Evolutionary conservation across 2,329 filamentous ascomycete genomes (phyloP).

Genomic region (Paraconiothyrium brasiliense): DNA sequence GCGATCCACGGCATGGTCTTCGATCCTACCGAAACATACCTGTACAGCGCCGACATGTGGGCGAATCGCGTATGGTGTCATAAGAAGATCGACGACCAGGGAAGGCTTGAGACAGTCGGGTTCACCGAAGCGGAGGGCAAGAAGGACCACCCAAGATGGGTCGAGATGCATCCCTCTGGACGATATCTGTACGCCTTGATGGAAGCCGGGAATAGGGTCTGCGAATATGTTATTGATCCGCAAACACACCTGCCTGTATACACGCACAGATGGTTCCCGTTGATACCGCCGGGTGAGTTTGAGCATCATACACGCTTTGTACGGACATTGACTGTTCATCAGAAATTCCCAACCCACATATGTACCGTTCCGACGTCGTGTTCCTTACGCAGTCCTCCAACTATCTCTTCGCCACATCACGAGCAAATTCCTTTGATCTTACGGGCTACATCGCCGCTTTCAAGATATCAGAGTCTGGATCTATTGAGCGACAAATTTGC

Average conservation of each 20-base stretch:
- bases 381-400: constrained; percentile 72
- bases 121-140: constrained; percentile 74
- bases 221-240: constrained; percentile 82
- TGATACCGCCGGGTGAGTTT: constrained; percentile 79
- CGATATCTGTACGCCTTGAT: constrained; percentile 86
- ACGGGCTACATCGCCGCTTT: constrained; percentile 88
- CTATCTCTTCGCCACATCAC: constrained; percentile 86
- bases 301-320: background rate
- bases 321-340: constrained; percentile 1
- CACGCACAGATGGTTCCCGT: constrained; percentile 77
- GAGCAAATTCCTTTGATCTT: constrained; percentile 77
- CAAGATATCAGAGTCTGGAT: constrained; percentile 72
- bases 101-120: constrained; percentile 74
- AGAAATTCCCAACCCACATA: constrained; percentile 61
- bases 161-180: constrained; percentile 81
- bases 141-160: constrained; percentile 86
- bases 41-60: constrained; percentile 81
- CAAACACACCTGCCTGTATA: constrained; percentile 78
- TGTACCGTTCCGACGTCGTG: constrained; percentile 89
- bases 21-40: constrained; percentile 75
- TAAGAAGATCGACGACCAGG: constrained; percentile 70
- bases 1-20: constrained; percentile 87
- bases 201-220: constrained; percentile 87
- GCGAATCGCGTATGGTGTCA: constrained; percentile 88
- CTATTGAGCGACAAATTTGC: constrained; percentile 80